Evolutionary conservation across 306 rosid genomes (phyloP).

Genomic region (Begonia masoniana): DNA sequence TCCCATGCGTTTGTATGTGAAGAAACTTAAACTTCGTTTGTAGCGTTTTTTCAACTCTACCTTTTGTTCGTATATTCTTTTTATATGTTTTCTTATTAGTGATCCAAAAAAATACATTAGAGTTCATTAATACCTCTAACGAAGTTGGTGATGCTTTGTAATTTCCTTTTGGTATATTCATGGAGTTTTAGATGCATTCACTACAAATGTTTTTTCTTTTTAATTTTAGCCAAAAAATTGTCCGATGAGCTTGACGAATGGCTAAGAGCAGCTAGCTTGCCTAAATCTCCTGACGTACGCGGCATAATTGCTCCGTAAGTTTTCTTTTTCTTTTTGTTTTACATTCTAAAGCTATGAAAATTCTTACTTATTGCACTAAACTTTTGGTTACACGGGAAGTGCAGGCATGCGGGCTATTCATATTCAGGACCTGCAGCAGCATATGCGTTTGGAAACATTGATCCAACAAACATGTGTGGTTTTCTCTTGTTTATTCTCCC

Average conservation of each 20-base stretch:
- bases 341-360: not conserved
- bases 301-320: slow-evolving; percentile 97
- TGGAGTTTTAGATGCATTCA: too few species aligned
- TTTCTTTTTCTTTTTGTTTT: not conserved
- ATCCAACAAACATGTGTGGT: slow-evolving; percentile 69
- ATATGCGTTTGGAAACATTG: slow-evolving; percentile 89
- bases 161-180: too few species aligned
- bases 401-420: slow-evolving; percentile 96
- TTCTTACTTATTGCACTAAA: slow-evolving; percentile 1
- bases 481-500: not conserved
- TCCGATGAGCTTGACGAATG: slow-evolving; percentile 71
- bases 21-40: too few species aligned
- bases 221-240: slow-evolving; percentile 39
- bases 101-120: too few species aligned
- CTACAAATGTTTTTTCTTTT: not conserved
- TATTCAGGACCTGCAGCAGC: slow-evolving; percentile 98
- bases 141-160: too few species aligned
- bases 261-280: slow-evolving; percentile 45
- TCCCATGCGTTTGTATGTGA: too few species aligned
- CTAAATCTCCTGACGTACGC: slow-evolving; percentile 60
- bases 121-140: too few species aligned
- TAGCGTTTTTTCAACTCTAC: not conserved
- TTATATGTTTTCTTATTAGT: not conserved
- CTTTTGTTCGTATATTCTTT: not conserved
- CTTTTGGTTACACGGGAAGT: slow-evolving; percentile 14